These are phyloP conservation scores for Thuidium tamariscinum DNA, from an alignment of 225 moss, liverwort and hornwort genomes.

Conservation along the genomic window DNA sequence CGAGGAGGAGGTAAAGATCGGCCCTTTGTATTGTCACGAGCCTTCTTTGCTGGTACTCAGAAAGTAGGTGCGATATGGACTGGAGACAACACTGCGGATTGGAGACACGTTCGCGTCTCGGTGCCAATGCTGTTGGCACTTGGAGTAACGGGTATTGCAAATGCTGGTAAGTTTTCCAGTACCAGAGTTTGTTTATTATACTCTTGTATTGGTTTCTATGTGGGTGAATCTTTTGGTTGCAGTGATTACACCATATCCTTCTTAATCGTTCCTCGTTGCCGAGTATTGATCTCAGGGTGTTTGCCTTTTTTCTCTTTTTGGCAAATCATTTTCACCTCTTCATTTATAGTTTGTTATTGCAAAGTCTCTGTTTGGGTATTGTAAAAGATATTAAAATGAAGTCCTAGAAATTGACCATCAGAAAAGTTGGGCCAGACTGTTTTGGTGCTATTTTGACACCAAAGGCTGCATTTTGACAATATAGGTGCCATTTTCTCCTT, in stretches of 20 bases:
- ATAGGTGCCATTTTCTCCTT: too few species aligned
- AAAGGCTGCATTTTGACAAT: too few species aligned
- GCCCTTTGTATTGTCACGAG: conserved; percentile 90
- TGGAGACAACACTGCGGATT: conserved; percentile 83
- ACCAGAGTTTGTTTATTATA: not conserved
- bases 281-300: not conserved
- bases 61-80: conserved; percentile 92
- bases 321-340: not conserved
- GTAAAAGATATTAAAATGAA: not conserved
- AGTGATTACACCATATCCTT: not conserved
- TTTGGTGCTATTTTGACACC: too few species aligned
- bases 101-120: conserved; percentile 72
- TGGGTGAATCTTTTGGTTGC: not conserved
- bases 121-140: conserved; percentile 82
- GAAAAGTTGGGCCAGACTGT: too few species aligned
- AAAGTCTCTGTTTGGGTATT: not conserved
- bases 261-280: not conserved
- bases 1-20: conserved; percentile 75
- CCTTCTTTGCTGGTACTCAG: conserved; percentile 91
- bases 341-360: not conserved
- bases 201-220: not conserved
- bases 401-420: not conserved
- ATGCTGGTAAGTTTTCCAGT: conserved; percentile 42
- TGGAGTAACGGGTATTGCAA: conserved; percentile 79
- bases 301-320: not conserved